Conservation (phyloP, 768 basidiomycete genomes). For the Boletus tomentosulus region DNA sequence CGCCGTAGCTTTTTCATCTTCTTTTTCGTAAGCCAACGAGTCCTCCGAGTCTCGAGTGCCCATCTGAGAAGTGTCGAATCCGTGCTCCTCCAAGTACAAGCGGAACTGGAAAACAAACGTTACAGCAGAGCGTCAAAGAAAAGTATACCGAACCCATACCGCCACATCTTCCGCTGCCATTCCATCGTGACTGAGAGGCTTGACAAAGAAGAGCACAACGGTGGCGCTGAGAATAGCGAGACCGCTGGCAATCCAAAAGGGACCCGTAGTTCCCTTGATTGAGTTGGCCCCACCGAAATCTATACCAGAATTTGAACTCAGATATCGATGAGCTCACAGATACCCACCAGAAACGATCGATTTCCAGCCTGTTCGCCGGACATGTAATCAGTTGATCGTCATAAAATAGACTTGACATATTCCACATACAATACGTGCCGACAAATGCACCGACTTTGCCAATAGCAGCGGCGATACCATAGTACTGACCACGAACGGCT, state of each 20-base stretch:
- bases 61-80: constrained; percentile 76
- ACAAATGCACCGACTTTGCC: constrained; percentile 84
- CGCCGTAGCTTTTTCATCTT: constrained; percentile 5
- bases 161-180: constrained; percentile 72
- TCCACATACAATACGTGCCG: constrained; percentile 69
- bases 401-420: background rate
- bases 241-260: constrained; percentile 86
- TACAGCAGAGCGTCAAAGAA: background rate
- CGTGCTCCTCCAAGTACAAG: constrained; percentile 70
- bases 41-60: constrained; percentile 41
- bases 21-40: constrained; percentile 20
- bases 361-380: constrained; percentile 48
- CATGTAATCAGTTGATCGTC: constrained; percentile 2
- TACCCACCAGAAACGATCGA: constrained; percentile 56
- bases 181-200: constrained; percentile 69
- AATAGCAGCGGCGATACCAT: constrained; percentile 80
- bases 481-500: constrained; percentile 80
- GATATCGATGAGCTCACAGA: background rate
- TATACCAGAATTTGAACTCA: constrained; percentile 1
- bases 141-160: constrained; percentile 36
- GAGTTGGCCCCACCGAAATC: constrained; percentile 58
- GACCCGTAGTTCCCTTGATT: constrained; percentile 68
- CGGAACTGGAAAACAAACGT: constrained; percentile 55
- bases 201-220: constrained; percentile 68
- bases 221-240: constrained; percentile 77